Evolutionary conservation across 202 grass and related monocot genomes (phyloP), one percentile per base, ranked within the genome.

Genomic region (Schoenoplectus triqueter): DNA sequence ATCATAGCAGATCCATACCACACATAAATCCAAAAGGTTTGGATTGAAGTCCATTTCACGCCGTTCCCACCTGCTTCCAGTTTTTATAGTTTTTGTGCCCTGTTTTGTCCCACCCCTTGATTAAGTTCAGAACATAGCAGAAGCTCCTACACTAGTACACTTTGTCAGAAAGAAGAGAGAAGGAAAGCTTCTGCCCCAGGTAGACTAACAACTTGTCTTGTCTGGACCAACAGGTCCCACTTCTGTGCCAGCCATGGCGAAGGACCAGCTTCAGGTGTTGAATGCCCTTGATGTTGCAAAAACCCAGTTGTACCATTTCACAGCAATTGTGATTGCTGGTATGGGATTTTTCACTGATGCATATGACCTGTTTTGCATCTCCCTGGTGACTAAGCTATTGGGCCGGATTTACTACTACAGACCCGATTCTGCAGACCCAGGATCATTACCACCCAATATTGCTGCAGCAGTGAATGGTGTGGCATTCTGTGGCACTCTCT

Each of bases 221-320:
- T 70, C 3, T 51, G 46, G 70, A 70, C 70, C 45, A 78, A 44
- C 47, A 66, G 70, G 17, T 66, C 31, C 31, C 31, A 66, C 54
- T 45, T 18, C 40, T 18, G 54, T 39, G 62, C 14, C 44, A 70
- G 52, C 31, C 11, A 89, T 89, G 87, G 88, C 54, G 41, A 13
- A 3, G 57, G 76, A 87, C 10, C 85, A 90, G 74, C 77, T 90
- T 4, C 82, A 87, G 49, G 82, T 90, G 48, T 79, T 90, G 46
- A 85, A 69, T 57, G 88, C 85, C 4, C 80, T 91, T 13, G 89
- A 91, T 69, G 63, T 81, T 18, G 91, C 91, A 39, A 92, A 90
- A 82, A 92, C 88, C 22, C 88, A 90, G 21, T 65, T 88, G 88
- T 92, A 90, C 86, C 91, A 92, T 51, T 92, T 92, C 88, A 92